Evolutionary conservation across 1,139 yeast species (phyloP), one percentile per base, ranked within the genome.

Genomic region (Groenewaldozyma sp.): DNA sequence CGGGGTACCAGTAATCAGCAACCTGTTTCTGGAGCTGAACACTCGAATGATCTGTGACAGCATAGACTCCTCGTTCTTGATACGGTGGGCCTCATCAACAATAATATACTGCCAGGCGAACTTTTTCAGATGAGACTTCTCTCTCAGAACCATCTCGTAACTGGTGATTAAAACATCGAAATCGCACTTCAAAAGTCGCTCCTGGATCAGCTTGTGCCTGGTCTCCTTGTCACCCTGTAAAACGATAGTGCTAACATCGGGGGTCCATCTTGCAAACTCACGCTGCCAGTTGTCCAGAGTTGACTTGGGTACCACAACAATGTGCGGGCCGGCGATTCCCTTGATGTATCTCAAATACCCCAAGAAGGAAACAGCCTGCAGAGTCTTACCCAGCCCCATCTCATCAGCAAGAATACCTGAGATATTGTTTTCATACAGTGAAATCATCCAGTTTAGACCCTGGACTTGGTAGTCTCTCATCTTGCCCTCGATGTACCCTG

Each of bases 391-490:
- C 42, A 91, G 70, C 2, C 98, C 98, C 98, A 91, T 91, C 62
- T 91, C 98, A 62, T 91, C 98, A 4, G 98, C 98, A 42, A 91
- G 69, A 39, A 91, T 88, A 34, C 97, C 97, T 1, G 93, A 79
- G 41, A 87, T 69, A 51, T 79, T 76, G 62, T 87, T 84, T 51
- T 82, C 88, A 54, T 82, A 78, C 40, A 88, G 64, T 1, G 87
- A 74, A n/a, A 87, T 76, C 57, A 87, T 66, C 97, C 97, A 87
- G 62, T 88, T 88, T 51, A 88, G 70, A 44, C 97, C 97, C 58
- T 84, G 95, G 45, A 88, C 72, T 63, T 88, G 97, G 60, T 88
- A 88, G 49, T 82, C 88, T 52, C 96, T 71, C 46, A 88, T 64
- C 38, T 59, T 66, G 11, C 95, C 95, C 60, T 60, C 49, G 36